Base-by-base conservation (phyloP, 75 land plant genomes). In the Sequoiadendron giganteum region DNA sequence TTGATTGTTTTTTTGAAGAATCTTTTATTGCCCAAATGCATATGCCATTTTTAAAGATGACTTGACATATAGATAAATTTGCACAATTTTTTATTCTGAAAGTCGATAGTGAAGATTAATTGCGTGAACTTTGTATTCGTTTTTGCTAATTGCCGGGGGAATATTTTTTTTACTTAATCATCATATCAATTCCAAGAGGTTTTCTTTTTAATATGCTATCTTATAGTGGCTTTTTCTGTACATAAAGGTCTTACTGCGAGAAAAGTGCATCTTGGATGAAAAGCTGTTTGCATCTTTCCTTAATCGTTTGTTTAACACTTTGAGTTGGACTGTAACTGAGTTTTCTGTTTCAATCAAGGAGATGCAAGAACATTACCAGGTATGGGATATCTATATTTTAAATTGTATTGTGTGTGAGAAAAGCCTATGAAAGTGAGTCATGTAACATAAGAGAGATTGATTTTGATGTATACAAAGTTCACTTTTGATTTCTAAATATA, bases 271-370 rank as follows among this genome's bases (percentile, higher is more conserved):
- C 81, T 38, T 54, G 45, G 95, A 98, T 90, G 94, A 95, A 87
- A 92, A 89, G 89, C 87, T 98, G 83, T 98, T 98, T 87, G 93
- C 95, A 30, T 88, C 92, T 79, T 98, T 98, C 75, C 94, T 98
- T 39, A 98, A 98, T 88, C 95, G 97, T 38, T 91, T 98, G 40
- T 98, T 97, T 88, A 98, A 98, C 89, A 97, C 94, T 18, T 92
- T 98, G 58, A 98, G 98, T 89, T 98, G 99, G 99, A 95, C 99
- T n/a, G 93, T 96, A 86, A 98, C 98, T 34, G 99, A 98, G 88
- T 98, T 98, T 79, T 95, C 99, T 61, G 96, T 97, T 89, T 95
- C 97, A 11, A 87, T 98, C 86, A 94, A 96, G 85, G 99, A 95
- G 87, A 95, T 98, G 95, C 97, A 94, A 91, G 99, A 97, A 52